Percentiles rank a stretch among this genome's conserved stretches.
Conservation (phyloP, 2,329 filamentous ascomycete genomes). For the Trichoderma breve region DNA sequence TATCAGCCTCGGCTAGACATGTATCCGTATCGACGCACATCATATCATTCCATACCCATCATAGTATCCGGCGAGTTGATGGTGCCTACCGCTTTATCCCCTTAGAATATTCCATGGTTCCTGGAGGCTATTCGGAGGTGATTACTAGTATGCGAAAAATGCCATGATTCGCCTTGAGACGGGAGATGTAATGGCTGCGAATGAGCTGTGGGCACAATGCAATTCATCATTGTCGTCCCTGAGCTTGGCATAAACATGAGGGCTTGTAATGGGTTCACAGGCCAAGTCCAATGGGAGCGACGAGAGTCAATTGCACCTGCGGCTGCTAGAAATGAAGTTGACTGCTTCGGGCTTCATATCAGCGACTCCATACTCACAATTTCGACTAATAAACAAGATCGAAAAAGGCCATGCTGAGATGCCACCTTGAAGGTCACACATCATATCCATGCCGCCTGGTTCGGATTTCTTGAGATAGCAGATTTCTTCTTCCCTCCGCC, state of each 20-base stretch:
- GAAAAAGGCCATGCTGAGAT: slow-evolving; percentile 37
- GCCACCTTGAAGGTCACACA: slow-evolving; percentile 45
- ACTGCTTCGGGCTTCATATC: no score
- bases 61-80: background rate
- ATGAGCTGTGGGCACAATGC: slow-evolving; percentile 5
- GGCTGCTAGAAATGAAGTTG: no score
- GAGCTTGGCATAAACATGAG: slow-evolving; percentile 9
- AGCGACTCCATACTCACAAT: no score
- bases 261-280: no score
- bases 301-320: no score
- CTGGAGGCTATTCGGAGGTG: no score
- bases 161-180: background rate
- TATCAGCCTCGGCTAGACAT: background rate
- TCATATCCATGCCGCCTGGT: slow-evolving; percentile 36
- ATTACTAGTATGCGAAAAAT: background rate
- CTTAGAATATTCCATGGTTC: no score
- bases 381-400: no score
- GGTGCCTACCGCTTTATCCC: background rate
- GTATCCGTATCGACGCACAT: background rate
- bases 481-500: slow-evolving; percentile 40
- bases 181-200: background rate
- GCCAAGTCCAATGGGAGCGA: no score
- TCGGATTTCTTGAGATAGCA: slow-evolving; percentile 45
- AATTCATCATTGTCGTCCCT: slow-evolving; percentile 21
- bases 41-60: background rate